These are phyloP conservation scores for Malus orientalis DNA, from an alignment of 306 rosid species.

Conservation along the genomic window DNA sequence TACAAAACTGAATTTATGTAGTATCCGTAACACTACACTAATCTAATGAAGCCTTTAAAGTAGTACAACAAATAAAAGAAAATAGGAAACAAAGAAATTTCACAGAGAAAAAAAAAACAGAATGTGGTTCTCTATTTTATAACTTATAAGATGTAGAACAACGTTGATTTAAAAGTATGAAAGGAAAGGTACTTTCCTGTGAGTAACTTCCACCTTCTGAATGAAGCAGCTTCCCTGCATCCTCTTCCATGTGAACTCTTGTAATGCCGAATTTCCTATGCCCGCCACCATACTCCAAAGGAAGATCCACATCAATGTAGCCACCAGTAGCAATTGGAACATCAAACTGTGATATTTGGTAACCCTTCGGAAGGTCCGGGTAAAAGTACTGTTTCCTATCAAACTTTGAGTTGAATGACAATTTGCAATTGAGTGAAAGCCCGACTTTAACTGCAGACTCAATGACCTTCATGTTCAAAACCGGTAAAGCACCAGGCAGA, in stretches of 20 bases:
- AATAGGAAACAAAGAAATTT: not conserved
- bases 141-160: not conserved
- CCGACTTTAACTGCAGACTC: slow-evolving; percentile 74
- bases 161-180: not conserved
- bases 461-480: slow-evolving; percentile 68
- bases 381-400: slow-evolving; percentile 96
- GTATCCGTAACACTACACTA: not conserved
- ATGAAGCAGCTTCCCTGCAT: slow-evolving; percentile 91
- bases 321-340: slow-evolving; percentile 76
- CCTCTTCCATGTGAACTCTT: slow-evolving; percentile 99
- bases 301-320: slow-evolving; percentile 73
- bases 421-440: slow-evolving; percentile 77
- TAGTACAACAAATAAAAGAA: not conserved
- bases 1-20: not conserved
- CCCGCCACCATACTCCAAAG: slow-evolving; percentile 83
- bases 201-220: slow-evolving; percentile 72
- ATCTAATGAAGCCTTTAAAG: not conserved
- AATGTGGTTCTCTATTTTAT: not conserved
- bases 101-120: not conserved
- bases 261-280: slow-evolving; percentile 86
- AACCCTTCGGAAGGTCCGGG: slow-evolving; percentile 95
- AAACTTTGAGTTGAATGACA: slow-evolving; percentile 75
- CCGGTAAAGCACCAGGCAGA: slow-evolving; percentile 86
- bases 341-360: slow-evolving; percentile 96
- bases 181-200: slow-evolving; percentile 37